These are phyloP conservation scores for Urtica urens DNA, from an alignment of 306 rosid genomes.

Conservation along the genomic window DNA sequence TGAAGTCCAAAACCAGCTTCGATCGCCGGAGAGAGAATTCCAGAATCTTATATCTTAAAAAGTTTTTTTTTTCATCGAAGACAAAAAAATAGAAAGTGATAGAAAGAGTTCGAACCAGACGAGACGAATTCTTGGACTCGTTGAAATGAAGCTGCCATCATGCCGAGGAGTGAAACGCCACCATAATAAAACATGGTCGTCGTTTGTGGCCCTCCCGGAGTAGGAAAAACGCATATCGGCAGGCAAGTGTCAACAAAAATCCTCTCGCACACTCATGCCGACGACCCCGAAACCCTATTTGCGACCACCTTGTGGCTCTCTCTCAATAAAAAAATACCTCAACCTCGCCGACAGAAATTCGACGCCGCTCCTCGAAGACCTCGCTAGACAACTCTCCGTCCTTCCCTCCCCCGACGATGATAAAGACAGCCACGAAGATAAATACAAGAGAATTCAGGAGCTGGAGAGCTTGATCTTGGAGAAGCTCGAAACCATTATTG, in stretches of 20 bases:
- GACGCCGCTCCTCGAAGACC: background rate
- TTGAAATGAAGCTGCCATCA: constrained; percentile 68
- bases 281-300: background rate
- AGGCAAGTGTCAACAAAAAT: background rate
- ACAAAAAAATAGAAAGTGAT: background rate
- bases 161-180: constrained; percentile 49
- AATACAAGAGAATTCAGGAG: background rate
- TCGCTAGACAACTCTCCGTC: constrained; percentile 12
- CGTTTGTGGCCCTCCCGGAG: constrained; percentile 13
- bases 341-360: background rate
- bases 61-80: no score
- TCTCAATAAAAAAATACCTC: constrained; percentile 4
- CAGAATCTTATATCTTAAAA: background rate
- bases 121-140: constrained; percentile 25
- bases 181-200: constrained; percentile 3
- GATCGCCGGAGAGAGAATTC: constrained; percentile 1
- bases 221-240: constrained; percentile 17
- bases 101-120: constrained; percentile 33
- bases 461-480: no score
- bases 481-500: no score
- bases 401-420: background rate
- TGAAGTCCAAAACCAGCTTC: constrained; percentile 77
- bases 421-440: background rate
- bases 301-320: constrained; percentile 10
- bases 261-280: background rate